These are phyloP conservation scores for Hibiscus tridactylites DNA, from an alignment of 345 rosid species.

Conservation along the genomic window DNA sequence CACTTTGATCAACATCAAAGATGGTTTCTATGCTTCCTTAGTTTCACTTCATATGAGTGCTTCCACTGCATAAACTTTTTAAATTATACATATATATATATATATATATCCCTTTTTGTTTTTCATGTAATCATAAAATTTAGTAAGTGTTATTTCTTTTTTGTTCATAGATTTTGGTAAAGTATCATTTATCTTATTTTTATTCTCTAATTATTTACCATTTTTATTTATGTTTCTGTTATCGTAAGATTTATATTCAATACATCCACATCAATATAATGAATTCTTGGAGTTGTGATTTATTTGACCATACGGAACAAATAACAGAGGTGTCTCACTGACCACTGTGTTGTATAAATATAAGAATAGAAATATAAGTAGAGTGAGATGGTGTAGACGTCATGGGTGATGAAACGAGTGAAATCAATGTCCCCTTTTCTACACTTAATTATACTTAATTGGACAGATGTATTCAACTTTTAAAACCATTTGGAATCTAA, in stretches of 20 bases:
- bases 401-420: background rate
- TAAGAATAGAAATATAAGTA: background rate
- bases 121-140: background rate
- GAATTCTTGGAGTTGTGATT: too few relatives aligned
- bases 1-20: conserved; percentile 31
- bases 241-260: too few relatives aligned
- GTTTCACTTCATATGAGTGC: conserved; percentile 47
- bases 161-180: background rate
- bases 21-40: conserved; percentile 55
- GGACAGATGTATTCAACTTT: background rate
- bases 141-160: background rate
- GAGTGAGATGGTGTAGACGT: background rate
- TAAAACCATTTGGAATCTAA: background rate
- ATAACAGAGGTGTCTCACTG: too few relatives aligned
- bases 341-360: too few relatives aligned
- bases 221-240: background rate
- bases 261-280: too few relatives aligned
- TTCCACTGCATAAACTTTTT: conserved; percentile 8
- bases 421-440: background rate
- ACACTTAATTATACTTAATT: background rate
- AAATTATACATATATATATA: background rate
- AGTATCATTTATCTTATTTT: background rate
- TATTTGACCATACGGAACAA: too few relatives aligned
- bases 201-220: background rate
- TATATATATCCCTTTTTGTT: background rate